phyloP scores from a whole-genome alignment of 208 protist genomes.

The Porcisia hertigi region DNA sequence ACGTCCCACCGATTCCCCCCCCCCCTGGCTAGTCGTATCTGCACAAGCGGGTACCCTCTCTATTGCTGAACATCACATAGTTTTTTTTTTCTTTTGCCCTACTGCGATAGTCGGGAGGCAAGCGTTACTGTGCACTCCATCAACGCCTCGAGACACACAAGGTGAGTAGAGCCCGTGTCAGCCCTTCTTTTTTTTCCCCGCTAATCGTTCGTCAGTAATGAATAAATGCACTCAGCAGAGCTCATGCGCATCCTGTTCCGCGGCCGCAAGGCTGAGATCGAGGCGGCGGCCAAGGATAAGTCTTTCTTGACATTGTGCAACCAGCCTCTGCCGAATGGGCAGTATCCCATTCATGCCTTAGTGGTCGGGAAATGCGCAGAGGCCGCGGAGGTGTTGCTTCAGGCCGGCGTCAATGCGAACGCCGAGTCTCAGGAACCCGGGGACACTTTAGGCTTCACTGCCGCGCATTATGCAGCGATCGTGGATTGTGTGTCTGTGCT shows the following conservation, averaged over 20 bases:
- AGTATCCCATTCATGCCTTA: constrained; percentile 57
- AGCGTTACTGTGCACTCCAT: too few relatives aligned
- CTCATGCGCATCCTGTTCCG: constrained; percentile 18
- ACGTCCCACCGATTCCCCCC: too few relatives aligned
- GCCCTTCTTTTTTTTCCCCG: too few relatives aligned
- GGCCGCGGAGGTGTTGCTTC: constrained; percentile 43
- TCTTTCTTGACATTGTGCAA: constrained; percentile 25
- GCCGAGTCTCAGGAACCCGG: constrained; percentile 38
- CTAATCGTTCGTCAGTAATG: too few relatives aligned
- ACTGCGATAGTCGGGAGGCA: too few relatives aligned
- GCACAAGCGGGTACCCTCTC: too few relatives aligned
- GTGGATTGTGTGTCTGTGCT: constrained; percentile 40
- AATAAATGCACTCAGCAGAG: constrained; percentile 11
- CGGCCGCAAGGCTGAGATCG: constrained; percentile 15
- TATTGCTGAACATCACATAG: too few relatives aligned
- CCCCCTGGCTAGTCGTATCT: too few relatives aligned
- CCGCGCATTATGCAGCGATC: constrained; percentile 50
- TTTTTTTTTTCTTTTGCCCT: too few relatives aligned
- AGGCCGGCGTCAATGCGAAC: constrained; percentile 41
- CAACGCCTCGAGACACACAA: too few relatives aligned
- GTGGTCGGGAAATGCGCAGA: constrained; percentile 18
- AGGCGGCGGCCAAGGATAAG: constrained; percentile 3
- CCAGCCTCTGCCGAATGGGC: constrained; percentile 33
- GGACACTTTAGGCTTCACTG: constrained; percentile 53
- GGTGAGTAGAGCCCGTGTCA: too few relatives aligned